Evolutionary conservation across 192 early-diverging fungal species (phyloP).

Genomic region (Coemansia umbellata): DNA sequence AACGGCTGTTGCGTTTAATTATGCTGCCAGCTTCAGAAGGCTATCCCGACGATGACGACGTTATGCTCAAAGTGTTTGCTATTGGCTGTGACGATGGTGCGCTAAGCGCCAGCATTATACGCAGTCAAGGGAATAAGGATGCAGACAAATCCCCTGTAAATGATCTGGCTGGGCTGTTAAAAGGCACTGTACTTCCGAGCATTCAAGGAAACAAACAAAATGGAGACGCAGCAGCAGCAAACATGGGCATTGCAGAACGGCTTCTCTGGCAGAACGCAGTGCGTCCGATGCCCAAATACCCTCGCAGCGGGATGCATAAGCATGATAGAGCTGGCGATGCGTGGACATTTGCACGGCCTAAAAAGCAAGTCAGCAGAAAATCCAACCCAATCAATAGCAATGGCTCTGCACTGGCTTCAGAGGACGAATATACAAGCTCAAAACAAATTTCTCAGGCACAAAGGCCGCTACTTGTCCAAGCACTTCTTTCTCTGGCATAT

Average conservation of each 20-base stretch:
- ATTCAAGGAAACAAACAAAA: not conserved
- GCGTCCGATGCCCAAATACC: constrained; percentile 40
- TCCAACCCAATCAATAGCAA: not conserved
- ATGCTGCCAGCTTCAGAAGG: constrained; percentile 1
- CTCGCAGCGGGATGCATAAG: constrained; percentile 26
- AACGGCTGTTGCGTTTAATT: constrained; percentile 11
- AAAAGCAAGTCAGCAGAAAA: not conserved
- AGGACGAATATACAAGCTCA: not conserved
- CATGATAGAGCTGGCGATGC: constrained; percentile 28
- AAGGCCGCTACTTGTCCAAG: constrained; percentile 16
- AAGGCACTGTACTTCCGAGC: constrained; percentile 14
- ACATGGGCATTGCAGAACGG: constrained; percentile 16
- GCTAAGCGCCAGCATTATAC: not conserved
- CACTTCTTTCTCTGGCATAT: constrained; percentile 15
- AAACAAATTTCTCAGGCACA: not conserved
- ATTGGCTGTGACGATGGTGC: not conserved
- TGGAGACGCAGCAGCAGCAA: not conserved
- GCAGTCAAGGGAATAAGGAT: not conserved
- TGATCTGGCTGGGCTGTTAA: constrained; percentile 9
- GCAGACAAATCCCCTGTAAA: not conserved
- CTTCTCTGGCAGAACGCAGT: constrained; percentile 47
- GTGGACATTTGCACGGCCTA: constrained; percentile 24
- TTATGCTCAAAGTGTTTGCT: not conserved
- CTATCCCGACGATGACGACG: not conserved
- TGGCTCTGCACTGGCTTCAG: not conserved